A percentile compares a stretch with the other conserved stretches of the same genome.
These are phyloP conservation scores for Hylodesmum podocarpum DNA, from an alignment of 306 rosid genomes.

Conservation along the genomic window DNA sequence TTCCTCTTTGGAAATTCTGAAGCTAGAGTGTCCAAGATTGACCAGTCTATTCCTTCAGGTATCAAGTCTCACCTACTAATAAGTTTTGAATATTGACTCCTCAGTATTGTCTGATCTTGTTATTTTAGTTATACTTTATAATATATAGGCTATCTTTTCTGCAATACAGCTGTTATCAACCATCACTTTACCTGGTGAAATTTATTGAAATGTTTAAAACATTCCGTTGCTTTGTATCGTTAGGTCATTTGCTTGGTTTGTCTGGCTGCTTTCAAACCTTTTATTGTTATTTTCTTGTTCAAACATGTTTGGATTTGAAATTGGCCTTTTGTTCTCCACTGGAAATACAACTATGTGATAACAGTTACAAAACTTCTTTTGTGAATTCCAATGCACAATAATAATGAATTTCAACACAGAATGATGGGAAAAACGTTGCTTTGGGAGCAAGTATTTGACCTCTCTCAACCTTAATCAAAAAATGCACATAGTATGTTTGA, in stretches of 20 bases:
- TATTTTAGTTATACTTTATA: neutral
- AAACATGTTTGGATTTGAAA: neutral
- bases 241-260: constrained; percentile 12
- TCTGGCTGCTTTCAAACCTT: neutral
- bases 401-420: too few species aligned
- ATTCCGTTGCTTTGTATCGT: neutral
- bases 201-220: neutral
- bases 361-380: too few species aligned
- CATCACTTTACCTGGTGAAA: neutral
- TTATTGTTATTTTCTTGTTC: neutral
- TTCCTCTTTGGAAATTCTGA: constrained; percentile 70
- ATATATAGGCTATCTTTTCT: neutral
- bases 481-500: neutral
- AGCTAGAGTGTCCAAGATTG: constrained; percentile 76
- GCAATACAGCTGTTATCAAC: neutral
- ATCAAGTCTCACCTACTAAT: constrained; percentile 7
- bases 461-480: too few species aligned
- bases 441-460: too few species aligned
- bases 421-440: too few species aligned
- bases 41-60: constrained; percentile 88
- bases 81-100: neutral
- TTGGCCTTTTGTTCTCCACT: neutral
- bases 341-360: too few species aligned
- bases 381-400: too few species aligned
- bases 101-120: neutral